phyloP scores from a whole-genome alignment of 345 rosid species.

The Lumnitzera racemosa region DNA sequence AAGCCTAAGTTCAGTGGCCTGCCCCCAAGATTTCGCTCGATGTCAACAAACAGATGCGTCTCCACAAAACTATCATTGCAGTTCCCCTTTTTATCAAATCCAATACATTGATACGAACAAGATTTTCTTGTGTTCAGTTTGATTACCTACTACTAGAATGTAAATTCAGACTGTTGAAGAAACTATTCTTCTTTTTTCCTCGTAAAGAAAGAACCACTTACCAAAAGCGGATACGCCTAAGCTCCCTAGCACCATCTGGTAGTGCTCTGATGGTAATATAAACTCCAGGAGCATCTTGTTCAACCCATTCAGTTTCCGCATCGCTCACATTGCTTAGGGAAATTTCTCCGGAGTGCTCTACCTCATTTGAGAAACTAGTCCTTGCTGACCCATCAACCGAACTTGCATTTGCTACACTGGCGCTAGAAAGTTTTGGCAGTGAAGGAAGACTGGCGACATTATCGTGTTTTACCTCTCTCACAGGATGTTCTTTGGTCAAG shows the following conservation, averaged over 20 bases:
- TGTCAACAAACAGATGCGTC: no score
- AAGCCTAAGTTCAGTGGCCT: no score
- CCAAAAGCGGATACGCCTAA: conserved; percentile 97
- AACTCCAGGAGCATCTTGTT: conserved; percentile 90
- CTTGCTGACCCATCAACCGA: conserved; percentile 46
- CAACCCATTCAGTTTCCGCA: conserved; percentile 86
- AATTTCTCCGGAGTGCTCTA: conserved; percentile 62
- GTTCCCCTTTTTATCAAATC: no score
- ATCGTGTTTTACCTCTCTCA: conserved; percentile 27
- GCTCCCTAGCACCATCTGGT: conserved; percentile 77
- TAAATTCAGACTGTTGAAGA: no score
- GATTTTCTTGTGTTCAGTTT: no score
- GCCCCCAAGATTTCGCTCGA: no score
- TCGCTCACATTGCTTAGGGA: conserved; percentile 93
- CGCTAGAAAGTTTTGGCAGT: conserved; percentile 62
- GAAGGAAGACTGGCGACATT: conserved; percentile 55
- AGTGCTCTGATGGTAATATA: conserved; percentile 79
- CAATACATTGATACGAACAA: no score
- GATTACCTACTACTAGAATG: no score
- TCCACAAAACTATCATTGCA: no score
- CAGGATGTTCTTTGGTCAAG: conserved; percentile 42
- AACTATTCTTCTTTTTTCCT: no score
- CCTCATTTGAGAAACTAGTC: conserved; percentile 67
- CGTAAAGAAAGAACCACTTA: conserved; percentile 9
- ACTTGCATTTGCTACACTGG: conserved; percentile 58